Evolutionary conservation across 2,329 filamentous ascomycete genomes (phyloP).

Genomic region (Curvularia sp.): DNA sequence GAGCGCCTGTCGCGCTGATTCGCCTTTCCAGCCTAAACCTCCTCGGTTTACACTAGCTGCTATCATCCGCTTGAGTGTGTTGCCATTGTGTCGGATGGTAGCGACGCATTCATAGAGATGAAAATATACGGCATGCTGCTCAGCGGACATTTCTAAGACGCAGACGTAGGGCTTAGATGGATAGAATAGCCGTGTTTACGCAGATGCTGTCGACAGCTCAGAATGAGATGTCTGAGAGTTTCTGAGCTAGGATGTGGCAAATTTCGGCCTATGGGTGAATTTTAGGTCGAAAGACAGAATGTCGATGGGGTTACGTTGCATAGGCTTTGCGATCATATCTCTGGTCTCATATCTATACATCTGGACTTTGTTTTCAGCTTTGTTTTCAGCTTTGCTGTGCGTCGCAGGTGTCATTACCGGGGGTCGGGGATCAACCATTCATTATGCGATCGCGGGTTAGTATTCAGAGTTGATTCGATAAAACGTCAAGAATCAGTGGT

Average conservation of each 20-base stretch:
- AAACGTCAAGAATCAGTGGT: conserved; percentile 4
- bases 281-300: neutral
- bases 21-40: neutral
- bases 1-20: neutral
- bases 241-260: neutral
- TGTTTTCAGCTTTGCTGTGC: neutral
- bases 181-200: neutral
- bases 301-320: neutral
- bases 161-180: neutral
- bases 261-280: neutral
- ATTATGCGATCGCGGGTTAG: neutral
- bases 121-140: neutral
- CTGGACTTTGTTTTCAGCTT: neutral
- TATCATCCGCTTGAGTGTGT: neutral
- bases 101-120: conserved; percentile 8
- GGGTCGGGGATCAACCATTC: neutral
- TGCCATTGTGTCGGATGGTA: neutral
- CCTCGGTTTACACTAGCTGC: neutral
- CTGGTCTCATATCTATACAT: neutral
- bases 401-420: neutral
- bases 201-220: neutral
- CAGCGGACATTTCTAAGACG: neutral
- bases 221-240: neutral
- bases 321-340: neutral
- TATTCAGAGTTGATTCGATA: neutral